Evolutionary conservation across 768 basidiomycete species (phyloP).

Genomic region (Scleroderma citrinum): DNA sequence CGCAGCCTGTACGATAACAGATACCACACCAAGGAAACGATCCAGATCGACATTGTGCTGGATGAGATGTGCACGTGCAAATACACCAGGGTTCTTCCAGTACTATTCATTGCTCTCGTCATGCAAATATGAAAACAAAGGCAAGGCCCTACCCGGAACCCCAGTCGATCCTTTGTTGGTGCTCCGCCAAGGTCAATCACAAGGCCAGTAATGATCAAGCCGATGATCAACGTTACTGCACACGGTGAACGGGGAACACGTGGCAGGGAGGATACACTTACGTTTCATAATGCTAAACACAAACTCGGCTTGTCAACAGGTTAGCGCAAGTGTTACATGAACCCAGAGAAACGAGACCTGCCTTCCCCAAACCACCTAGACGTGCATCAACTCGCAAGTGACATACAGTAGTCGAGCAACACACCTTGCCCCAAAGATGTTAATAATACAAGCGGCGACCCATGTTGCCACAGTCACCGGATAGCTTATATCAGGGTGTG

Average conservation of each 20-base stretch:
- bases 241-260: constrained; percentile 13
- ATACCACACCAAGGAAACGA: constrained; percentile 34
- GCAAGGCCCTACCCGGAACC: constrained; percentile 51
- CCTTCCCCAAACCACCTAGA: constrained; percentile 62
- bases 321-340: too few relatives aligned
- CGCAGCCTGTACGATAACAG: constrained; percentile 46
- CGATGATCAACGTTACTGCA: constrained; percentile 50
- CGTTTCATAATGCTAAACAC: constrained; percentile 60
- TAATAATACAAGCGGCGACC: constrained; percentile 50
- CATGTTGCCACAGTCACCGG: constrained; percentile 52
- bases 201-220: constrained; percentile 53
- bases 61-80: constrained; percentile 27
- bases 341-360: constrained; percentile 16
- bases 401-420: not conserved
- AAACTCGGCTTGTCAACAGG: constrained; percentile 50
- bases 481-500: constrained; percentile 31
- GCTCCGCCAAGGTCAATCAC: constrained; percentile 79
- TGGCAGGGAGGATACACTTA: constrained; percentile 22
- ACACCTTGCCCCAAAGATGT: constrained; percentile 63
- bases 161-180: constrained; percentile 57
- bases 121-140: constrained; percentile 12
- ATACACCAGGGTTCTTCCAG: constrained; percentile 64
- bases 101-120: constrained; percentile 31
- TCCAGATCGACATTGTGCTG: constrained; percentile 30
- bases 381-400: not conserved